Percentiles rank a stretch among this genome's conserved stretches.
Conservation (phyloP, 345 rosid species). For the Salix purpurea region DNA sequence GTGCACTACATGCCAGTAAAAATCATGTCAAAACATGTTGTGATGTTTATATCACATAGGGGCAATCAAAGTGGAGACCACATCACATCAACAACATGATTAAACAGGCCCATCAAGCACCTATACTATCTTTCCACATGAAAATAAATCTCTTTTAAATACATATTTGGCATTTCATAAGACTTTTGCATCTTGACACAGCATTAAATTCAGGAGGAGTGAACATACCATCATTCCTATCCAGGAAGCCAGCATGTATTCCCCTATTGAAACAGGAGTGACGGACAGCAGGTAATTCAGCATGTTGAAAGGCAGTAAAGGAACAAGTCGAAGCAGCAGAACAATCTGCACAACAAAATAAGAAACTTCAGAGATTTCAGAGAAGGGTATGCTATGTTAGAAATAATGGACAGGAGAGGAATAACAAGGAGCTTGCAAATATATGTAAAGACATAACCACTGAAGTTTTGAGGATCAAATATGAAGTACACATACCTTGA, state of each 20-base stretch:
- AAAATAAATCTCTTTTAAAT: background rate
- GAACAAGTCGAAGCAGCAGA: conserved; percentile 94
- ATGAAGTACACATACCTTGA: conserved; percentile 59
- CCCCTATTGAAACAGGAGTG: conserved; percentile 73
- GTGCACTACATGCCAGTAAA: background rate
- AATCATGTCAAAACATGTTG: background rate
- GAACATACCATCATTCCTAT: conserved; percentile 89
- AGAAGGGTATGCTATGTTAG: background rate
- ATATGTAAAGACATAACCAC: background rate
- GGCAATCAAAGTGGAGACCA: background rate
- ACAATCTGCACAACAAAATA: conserved; percentile 50
- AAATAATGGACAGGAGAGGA: background rate
- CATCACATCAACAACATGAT: background rate
- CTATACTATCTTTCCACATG: background rate
- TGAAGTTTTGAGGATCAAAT: background rate
- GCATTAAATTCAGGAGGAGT: background rate
- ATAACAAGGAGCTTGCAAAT: background rate
- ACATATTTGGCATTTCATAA: background rate
- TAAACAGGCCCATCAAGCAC: background rate
- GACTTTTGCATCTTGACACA: background rate
- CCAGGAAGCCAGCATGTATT: conserved; percentile 96
- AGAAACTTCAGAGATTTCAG: conserved; percentile 12
- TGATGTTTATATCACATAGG: background rate
- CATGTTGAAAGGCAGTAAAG: conserved; percentile 88
- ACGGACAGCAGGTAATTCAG: conserved; percentile 94